These are phyloP conservation scores for Candida michaelii DNA, from an alignment of 805 yeast species.

Conservation along the genomic window DNA sequence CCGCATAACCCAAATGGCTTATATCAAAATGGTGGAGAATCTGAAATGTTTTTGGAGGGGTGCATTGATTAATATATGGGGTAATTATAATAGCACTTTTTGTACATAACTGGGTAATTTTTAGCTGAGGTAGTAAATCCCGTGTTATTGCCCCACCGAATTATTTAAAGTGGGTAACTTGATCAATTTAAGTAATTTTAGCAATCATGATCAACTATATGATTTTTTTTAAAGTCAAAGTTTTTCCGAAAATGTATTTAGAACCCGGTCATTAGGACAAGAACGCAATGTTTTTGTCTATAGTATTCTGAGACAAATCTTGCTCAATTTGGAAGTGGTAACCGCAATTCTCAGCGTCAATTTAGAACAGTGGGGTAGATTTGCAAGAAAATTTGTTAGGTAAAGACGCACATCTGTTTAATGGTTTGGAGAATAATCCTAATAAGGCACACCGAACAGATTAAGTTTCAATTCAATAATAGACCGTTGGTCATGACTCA, in stretches of 20 bases:
- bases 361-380: not conserved
- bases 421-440: not conserved
- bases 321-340: not conserved
- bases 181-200: not conserved
- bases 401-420: not conserved
- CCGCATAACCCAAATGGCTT: not conserved
- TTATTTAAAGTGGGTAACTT: not conserved
- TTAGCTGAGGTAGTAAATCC: not conserved
- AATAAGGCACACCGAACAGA: not conserved
- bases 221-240: not conserved
- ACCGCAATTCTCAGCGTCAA: not conserved
- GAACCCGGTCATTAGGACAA: not conserved
- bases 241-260: not conserved
- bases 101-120: not conserved
- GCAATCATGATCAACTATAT: not conserved
- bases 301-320: not conserved
- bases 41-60: not conserved
- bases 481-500: too few species aligned
- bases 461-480: too few species aligned
- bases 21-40: not conserved
- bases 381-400: not conserved
- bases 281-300: not conserved
- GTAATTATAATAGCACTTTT: not conserved
- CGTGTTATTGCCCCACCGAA: not conserved
- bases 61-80: slow-evolving; percentile 1